phyloP scores from a whole-genome alignment of 2,329 filamentous ascomycete species.

The Bipolaris zeicola region DNA sequence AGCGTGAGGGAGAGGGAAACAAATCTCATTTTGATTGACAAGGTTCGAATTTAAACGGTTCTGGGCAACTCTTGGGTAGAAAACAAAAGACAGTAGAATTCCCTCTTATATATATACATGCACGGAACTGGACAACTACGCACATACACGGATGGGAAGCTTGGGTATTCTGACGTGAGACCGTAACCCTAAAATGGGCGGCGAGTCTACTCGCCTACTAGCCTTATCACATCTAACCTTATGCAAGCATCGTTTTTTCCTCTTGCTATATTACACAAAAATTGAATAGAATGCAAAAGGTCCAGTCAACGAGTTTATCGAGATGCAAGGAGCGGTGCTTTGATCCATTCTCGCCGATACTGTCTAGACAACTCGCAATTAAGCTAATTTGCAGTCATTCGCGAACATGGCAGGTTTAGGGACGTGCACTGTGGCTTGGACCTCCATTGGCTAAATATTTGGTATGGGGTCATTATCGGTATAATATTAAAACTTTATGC shows the following conservation, averaged over 20 bases:
- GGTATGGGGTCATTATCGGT: background rate
- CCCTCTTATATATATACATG: no score
- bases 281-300: no score
- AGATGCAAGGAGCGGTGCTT: no score
- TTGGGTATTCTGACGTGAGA: no score
- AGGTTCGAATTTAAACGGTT: background rate
- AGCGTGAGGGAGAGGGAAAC: background rate
- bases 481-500: background rate
- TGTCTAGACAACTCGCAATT: background rate
- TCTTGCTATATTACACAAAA: no score
- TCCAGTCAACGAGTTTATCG: no score
- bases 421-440: background rate
- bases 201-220: no score
- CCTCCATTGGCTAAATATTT: background rate
- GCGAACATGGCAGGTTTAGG: background rate
- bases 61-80: background rate
- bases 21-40: background rate
- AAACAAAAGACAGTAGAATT: background rate
- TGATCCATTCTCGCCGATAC: background rate
- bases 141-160: no score
- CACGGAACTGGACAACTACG: no score
- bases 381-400: background rate
- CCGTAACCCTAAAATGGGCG: no score
- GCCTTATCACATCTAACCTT: no score
- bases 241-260: no score